Conservation (phyloP, 371 early-diverging fungal genomes). For the Mortierella sp. region DNA sequence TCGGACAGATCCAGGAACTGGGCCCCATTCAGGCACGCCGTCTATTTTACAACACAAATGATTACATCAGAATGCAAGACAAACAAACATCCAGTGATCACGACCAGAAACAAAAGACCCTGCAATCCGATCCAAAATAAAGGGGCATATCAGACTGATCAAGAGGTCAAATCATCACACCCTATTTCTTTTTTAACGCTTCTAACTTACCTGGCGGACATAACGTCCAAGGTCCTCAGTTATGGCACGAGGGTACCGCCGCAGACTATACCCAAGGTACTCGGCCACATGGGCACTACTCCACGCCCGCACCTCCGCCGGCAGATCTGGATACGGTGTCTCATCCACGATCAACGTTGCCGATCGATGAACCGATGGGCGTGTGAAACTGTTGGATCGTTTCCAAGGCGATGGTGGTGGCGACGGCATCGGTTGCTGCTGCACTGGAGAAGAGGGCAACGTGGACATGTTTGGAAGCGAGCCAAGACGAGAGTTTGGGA, state of each 20-base stretch:
- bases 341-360: constrained; percentile 44
- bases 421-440: constrained; percentile 23
- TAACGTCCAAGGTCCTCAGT: constrained; percentile 56
- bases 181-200: neutral
- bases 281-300: constrained; percentile 51
- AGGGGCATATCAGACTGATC: neutral
- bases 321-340: constrained; percentile 47
- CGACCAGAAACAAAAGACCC: too few species aligned
- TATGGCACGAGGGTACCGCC: constrained; percentile 47
- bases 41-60: constrained; percentile 17
- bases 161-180: neutral
- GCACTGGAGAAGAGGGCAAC: constrained; percentile 10
- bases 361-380: constrained; percentile 16
- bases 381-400: constrained; percentile 19
- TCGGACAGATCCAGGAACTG: constrained; percentile 49
- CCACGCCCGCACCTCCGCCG: constrained; percentile 46
- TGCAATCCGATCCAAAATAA: neutral
- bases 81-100: neutral
- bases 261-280: constrained; percentile 45
- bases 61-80: neutral
- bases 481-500: neutral
- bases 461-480: constrained; percentile 3
- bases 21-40: constrained; percentile 43
- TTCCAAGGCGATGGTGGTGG: constrained; percentile 53
- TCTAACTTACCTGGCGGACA: constrained; percentile 41